Evolutionary conservation across 2,329 filamentous ascomycete genomes (phyloP).

Genomic region (Parastagonospora avenae): DNA sequence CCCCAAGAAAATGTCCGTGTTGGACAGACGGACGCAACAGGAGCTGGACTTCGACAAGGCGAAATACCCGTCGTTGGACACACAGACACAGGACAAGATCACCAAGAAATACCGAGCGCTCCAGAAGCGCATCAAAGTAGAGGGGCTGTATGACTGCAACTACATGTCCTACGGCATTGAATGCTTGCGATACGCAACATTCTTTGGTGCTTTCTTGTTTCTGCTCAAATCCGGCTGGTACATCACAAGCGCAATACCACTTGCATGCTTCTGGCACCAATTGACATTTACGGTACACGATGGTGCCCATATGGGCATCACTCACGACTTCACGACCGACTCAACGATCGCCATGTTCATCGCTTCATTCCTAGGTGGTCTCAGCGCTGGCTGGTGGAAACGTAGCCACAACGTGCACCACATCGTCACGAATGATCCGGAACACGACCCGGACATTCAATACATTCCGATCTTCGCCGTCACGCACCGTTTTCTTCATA

Average conservation of each 20-base stretch:
- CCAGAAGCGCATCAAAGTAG: slow-evolving; percentile 71
- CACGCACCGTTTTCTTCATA: slow-evolving; percentile 68
- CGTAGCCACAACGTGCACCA: slow-evolving; percentile 95
- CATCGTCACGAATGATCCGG: slow-evolving; percentile 91
- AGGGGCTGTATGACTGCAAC: slow-evolving; percentile 82
- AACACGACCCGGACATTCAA: slow-evolving; percentile 93
- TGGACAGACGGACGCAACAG: slow-evolving; percentile 75
- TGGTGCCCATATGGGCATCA: slow-evolving; percentile 96
- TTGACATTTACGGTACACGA: slow-evolving; percentile 93
- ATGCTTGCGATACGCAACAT: slow-evolving; percentile 69
- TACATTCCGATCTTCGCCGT: slow-evolving; percentile 73
- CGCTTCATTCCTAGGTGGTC: slow-evolving; percentile 84
- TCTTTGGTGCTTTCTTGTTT: slow-evolving; percentile 66
- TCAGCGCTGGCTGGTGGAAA: slow-evolving; percentile 98
- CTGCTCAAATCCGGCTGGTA: slow-evolving; percentile 52
- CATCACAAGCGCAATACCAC: slow-evolving; percentile 69
- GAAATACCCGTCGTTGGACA: slow-evolving; percentile 81
- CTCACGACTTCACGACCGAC: slow-evolving; percentile 84
- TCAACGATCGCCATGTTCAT: slow-evolving; percentile 87
- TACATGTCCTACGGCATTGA: slow-evolving; percentile 82
- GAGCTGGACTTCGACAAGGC: slow-evolving; percentile 76
- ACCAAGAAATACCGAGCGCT: slow-evolving; percentile 81
- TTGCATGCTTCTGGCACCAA: slow-evolving; percentile 92
- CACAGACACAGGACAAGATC: slow-evolving; percentile 74
- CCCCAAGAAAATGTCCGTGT: slow-evolving; percentile 61